phyloP scores from a whole-genome alignment of 139 green algal genomes.

The Mychonastes homosphaera region DNA sequence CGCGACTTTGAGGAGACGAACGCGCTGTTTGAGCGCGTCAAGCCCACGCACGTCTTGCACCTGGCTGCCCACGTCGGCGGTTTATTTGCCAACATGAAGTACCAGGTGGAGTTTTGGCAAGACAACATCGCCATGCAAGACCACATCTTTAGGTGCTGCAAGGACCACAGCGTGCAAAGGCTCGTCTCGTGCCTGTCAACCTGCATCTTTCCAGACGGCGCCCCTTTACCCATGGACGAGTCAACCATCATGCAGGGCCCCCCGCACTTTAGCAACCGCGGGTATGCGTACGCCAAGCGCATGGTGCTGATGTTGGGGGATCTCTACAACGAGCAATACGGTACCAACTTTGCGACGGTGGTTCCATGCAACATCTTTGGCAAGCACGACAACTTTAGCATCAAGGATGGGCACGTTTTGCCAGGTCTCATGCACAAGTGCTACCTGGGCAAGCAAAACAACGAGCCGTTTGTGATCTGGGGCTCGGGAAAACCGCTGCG shows the following conservation, averaged over 20 bases:
- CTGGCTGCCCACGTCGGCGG: conserved; percentile 39
- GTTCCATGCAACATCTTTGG: conserved; percentile 72
- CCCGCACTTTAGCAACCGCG: conserved; percentile 40
- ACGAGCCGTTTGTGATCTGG: conserved; percentile 37
- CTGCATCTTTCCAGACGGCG: conserved; percentile 49
- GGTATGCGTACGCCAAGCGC: conserved; percentile 43
- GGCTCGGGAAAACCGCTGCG: conserved; percentile 46
- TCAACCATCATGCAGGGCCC: conserved; percentile 44
- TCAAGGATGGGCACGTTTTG: conserved; percentile 52
- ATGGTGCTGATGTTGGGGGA: conserved; percentile 41
- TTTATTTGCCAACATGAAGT: conserved; percentile 45
- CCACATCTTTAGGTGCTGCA: conserved; percentile 38
- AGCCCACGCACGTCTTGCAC: conserved; percentile 43
- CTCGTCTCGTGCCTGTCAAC: conserved; percentile 49
- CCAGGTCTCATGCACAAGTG: conserved; percentile 53
- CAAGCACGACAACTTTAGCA: conserved; percentile 60
- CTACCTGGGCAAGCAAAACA: conserved; percentile 43
- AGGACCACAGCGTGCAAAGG: conserved; percentile 33
- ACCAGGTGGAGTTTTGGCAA: conserved; percentile 36
- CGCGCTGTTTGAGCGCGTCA: conserved; percentile 33
- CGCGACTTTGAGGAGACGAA: conserved; percentile 19
- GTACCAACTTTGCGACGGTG: conserved; percentile 41
- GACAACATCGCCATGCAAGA: conserved; percentile 43
- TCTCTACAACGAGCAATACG: conserved; percentile 42
- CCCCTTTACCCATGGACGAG: conserved; percentile 46